Evolutionary conservation across 2,329 filamentous ascomycete species (phyloP), one percentile per base, ranked within the genome.

Genomic region (Rhynchosporium agropyri): DNA sequence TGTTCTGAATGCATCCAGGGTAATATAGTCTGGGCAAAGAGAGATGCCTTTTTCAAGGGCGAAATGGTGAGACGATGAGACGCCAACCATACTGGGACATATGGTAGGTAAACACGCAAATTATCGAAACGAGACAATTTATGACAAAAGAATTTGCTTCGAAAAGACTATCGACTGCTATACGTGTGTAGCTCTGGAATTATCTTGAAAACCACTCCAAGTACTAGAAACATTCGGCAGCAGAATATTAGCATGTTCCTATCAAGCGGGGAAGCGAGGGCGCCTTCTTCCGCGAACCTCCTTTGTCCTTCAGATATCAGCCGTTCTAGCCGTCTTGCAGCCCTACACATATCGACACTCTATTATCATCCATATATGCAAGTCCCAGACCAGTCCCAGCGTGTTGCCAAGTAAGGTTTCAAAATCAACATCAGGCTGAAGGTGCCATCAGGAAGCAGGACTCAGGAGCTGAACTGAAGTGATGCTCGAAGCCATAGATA

Each of bases 331-430:
- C 36, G 51, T 54, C 36, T 10, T 12, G 10, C 26, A 42, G 20
- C 3, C 28, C 51, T 12, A n/a, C 50, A 13, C 38, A 40, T 54
- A 54, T 29, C 20, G 20, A 29, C 9, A 33, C 38, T 54, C 40
- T 54, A 42, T 29, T 54, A 54, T 40, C 51, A 42, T 28, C n/a
- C 4, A 40, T 40, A 42, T 29, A n/a, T 54, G 51, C 50, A 42
- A 54, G 50, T 20, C 20, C 20, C 51, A 20, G 28, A 8, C 36
- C 51, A 20, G 15, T 31, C 36, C 26, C 43, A 42, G 50, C 45
- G 50, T 60, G 50, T 56, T 48, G 40, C n/a, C 28, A 42, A 55
- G 61, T 60, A 63, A 63, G 56, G 61, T 63, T 63, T 50, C 61
- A 63, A 20, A 20, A 56, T 56, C 56, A 63, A 38, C 36, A n/a